Base-by-base conservation (phyloP, 2,329 filamentous ascomycete species). In the Sporothrix phasma region DNA sequence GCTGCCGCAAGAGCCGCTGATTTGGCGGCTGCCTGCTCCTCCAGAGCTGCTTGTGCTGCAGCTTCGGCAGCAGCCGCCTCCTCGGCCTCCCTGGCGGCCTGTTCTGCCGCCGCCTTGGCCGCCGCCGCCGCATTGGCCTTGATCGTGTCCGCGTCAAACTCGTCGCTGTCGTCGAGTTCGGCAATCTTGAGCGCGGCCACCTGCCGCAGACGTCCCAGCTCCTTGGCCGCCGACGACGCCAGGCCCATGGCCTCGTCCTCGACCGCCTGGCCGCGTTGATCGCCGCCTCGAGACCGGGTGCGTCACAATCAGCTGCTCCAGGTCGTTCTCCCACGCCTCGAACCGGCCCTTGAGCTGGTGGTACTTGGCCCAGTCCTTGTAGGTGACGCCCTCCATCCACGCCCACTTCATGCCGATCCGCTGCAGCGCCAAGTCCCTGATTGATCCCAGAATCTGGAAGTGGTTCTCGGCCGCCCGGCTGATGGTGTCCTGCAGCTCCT, bases 301-400 rank as follows among this genome's bases (percentile, higher is more conserved):
- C 3, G 85, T 82, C 66, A 88, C 82, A 45, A 91, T 89, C 62
- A 92, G 83, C 65, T 86, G 80, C 72, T 90, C 87, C 56, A 99
- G 86, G 69, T 95, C 90, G 41, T 84, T 81, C 63, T 90, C 88
- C 92, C 93, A 97, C 70, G 90, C 85, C 56, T 88, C 87, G 61
- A 97, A 89, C 13, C 89, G 88, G 62, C 83, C 84, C 77, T 90
- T 95, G 65, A 99, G 80, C 66, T 89, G 85, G 74, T 97, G 92
- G 72, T 96, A 99, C 74, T 93, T 94, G 66, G 88, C 85, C 94
- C 94, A 99, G 74, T 99, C 92, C 74, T 95, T 92, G 80, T 99
- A 97, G 1, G 93, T 96, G 66, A 99, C 84, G 37, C 91, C 91
- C 65, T 97, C 92, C 77, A 92, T 94, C 88, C 90, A 96, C 13